Conservation (phyloP, 495 filamentous ascomycete species). For the Xylaria grammica region DNA sequence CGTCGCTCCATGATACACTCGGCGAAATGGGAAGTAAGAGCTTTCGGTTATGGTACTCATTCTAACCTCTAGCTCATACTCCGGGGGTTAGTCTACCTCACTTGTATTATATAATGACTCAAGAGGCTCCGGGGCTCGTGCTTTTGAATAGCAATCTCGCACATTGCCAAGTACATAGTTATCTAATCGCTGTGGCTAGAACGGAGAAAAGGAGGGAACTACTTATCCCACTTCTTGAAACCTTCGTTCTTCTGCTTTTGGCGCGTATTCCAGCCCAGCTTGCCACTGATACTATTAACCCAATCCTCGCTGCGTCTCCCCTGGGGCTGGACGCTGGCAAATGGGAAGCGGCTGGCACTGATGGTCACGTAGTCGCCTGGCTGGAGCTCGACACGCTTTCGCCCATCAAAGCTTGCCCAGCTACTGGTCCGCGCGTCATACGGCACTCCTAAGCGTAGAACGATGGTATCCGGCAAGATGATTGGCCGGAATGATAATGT, state of each 20-base stretch:
- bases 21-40: too few relatives aligned
- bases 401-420: conserved; percentile 97
- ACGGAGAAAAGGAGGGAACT: not conserved
- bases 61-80: not conserved
- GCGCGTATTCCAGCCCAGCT: conserved; percentile 91
- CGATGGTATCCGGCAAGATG: conserved; percentile 92
- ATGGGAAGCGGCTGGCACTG: conserved; percentile 88
- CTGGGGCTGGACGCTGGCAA: conserved; percentile 82
- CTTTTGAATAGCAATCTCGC: not conserved
- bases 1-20: not conserved
- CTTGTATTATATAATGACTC: not conserved
- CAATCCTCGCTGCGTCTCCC: conserved; percentile 83
- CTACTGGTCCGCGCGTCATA: conserved; percentile 87
- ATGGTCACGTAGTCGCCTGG: conserved; percentile 97
- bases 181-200: not conserved
- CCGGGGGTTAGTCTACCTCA: not conserved
- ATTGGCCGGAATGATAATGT: conserved; percentile 95
- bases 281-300: conserved; percentile 89
- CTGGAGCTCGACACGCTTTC: conserved; percentile 82
- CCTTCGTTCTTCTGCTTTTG: conserved; percentile 70
- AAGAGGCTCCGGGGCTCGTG: not conserved
- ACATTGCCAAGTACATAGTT: not conserved
- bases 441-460: conserved; percentile 88
- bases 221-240: conserved; percentile 57
- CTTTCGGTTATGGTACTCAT: too few relatives aligned